Conservation (phyloP, 768 basidiomycete species). For the Hortiboletus campestris region DNA sequence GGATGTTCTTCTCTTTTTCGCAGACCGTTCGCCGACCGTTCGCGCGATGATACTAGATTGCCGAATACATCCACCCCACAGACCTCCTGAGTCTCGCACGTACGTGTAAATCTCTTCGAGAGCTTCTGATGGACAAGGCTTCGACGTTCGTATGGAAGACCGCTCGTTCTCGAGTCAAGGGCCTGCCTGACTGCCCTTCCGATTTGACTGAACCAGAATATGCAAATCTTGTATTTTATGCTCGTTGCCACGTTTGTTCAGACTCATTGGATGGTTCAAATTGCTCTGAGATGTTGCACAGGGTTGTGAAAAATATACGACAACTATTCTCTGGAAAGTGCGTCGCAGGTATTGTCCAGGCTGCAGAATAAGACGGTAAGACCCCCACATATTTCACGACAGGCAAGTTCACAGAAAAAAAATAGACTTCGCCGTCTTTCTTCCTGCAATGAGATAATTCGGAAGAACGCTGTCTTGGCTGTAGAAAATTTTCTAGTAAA, state of each 20-base stretch:
- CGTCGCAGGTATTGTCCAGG: conserved; percentile 16
- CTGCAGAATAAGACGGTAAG: neutral
- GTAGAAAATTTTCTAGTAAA: neutral
- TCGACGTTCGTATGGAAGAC: conserved; percentile 27
- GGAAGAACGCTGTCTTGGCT: neutral
- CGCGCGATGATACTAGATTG: conserved; percentile 32
- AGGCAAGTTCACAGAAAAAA: neutral
- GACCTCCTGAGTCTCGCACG: conserved; percentile 35
- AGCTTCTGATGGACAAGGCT: conserved; percentile 32
- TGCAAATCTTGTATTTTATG: conserved; percentile 38
- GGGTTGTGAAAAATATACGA: conserved; percentile 5
- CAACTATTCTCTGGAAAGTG: neutral
- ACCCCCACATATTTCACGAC: neutral
- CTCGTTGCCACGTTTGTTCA: conserved; percentile 18
- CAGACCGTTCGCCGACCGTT: neutral
- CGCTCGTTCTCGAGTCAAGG: conserved; percentile 30
- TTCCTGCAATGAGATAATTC: neutral
- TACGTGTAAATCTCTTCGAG: conserved; percentile 38
- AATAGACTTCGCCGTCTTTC: neutral
- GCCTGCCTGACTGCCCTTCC: conserved; percentile 40
- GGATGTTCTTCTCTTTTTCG: neutral
- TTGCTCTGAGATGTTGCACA: neutral
- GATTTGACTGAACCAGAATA: conserved; percentile 45
- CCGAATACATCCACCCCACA: conserved; percentile 36
- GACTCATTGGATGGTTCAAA: neutral